Percentiles rank a stretch among this genome's conserved stretches.
Conservation (phyloP, 2,329 filamentous ascomycete genomes). For the Drechslerella coelobrocha region DNA sequence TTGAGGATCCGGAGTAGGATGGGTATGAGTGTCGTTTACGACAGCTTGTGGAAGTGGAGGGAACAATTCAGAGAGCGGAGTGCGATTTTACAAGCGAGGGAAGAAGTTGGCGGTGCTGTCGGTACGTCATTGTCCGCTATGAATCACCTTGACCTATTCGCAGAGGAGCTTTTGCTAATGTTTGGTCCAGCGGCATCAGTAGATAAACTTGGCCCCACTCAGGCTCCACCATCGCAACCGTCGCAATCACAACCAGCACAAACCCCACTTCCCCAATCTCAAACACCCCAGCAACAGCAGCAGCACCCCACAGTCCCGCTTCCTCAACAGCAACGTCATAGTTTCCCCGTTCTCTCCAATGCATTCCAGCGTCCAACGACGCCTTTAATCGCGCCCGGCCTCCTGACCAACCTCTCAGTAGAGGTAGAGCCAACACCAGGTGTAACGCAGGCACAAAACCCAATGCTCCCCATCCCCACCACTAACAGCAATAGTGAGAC, state of each 20-base stretch:
- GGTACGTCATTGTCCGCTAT: conserved; percentile 16
- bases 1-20: conserved; percentile 82
- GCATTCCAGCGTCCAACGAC: conserved; percentile 41
- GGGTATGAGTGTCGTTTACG: conserved; percentile 84
- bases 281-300: conserved; percentile 4
- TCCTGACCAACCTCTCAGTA: conserved; percentile 21
- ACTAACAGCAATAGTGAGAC: conserved; percentile 43
- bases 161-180: conserved; percentile 2
- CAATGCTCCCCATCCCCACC: conserved; percentile 43
- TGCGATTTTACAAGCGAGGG: conserved; percentile 59
- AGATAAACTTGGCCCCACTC: conserved; percentile 28
- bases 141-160: too few species aligned
- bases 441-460: conserved; percentile 14
- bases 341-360: conserved; percentile 45
- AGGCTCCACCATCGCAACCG: conserved; percentile 19
- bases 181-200: conserved; percentile 14
- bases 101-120: conserved; percentile 60
- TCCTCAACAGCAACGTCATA: conserved; percentile 29
- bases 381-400: conserved; percentile 29
- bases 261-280: conserved; percentile 3
- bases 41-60: conserved; percentile 85
- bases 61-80: conserved; percentile 67
- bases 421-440: conserved; percentile 5
- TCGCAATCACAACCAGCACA: conserved; percentile 16
- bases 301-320: not conserved